Percentiles rank a stretch among this genome's conserved stretches.
Evolutionary conservation across 176 grass and related monocot species (phyloP).

Genomic region (sorghum (Sorghum bicolor)): DNA sequence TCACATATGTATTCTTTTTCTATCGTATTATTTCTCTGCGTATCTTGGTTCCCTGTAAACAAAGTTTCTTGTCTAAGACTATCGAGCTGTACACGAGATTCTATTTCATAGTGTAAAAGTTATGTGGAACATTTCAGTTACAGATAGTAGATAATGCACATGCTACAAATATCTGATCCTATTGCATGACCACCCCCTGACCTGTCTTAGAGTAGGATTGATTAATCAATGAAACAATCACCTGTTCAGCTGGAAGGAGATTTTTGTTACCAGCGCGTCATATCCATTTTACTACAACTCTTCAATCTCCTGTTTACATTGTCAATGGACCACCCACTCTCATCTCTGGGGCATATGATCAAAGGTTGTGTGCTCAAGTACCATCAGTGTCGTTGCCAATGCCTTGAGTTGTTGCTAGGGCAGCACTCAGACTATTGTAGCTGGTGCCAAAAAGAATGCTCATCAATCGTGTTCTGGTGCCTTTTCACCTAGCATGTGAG

Average conservation of each 20-base stretch:
- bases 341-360: neutral
- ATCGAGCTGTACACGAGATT: neutral
- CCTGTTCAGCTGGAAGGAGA: neutral
- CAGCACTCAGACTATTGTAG: neutral
- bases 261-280: neutral
- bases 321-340: neutral
- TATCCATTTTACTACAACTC: neutral
- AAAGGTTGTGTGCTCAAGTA: neutral
- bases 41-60: no score
- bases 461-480: neutral
- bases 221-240: neutral
- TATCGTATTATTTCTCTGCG: no score
- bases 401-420: neutral
- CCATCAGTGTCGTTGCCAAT: neutral
- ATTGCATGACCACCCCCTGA: neutral
- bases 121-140: neutral
- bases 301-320: neutral
- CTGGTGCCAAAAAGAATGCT: neutral
- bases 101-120: neutral
- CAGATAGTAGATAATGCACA: constrained; percentile 14
- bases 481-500: neutral
- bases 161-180: constrained; percentile 8
- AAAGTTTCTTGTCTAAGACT: no score
- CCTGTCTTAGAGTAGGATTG: neutral
- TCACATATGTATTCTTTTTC: no score